Conservation (phyloP, 225 moss, liverwort and hornwort genomes). For the Physcomitrellopsis africana region DNA sequence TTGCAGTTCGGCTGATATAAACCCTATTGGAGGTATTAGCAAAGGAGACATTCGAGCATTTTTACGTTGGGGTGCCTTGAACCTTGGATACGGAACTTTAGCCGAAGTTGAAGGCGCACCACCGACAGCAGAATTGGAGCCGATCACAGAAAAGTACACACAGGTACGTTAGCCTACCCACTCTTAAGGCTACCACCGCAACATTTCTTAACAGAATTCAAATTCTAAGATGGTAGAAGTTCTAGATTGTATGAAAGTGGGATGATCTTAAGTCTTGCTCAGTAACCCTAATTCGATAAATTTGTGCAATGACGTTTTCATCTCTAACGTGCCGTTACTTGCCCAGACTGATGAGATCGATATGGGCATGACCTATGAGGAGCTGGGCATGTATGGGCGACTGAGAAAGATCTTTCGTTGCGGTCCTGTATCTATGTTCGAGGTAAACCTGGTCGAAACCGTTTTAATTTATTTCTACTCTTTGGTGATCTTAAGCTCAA, state of each 20-base stretch:
- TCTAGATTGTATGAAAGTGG: constrained; percentile 10
- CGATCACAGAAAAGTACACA: constrained; percentile 65
- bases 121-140: constrained; percentile 94
- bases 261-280: background rate
- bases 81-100: constrained; percentile 83
- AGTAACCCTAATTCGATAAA: background rate
- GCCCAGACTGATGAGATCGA: constrained; percentile 77
- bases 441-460: constrained; percentile 45
- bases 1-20: constrained; percentile 91
- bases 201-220: no score
- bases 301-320: background rate
- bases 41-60: constrained; percentile 85
- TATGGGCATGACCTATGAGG: constrained; percentile 98
- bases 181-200: background rate
- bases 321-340: constrained; percentile 24
- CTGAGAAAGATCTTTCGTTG: constrained; percentile 81
- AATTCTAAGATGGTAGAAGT: no score
- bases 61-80: constrained; percentile 76
- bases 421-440: constrained; percentile 95
- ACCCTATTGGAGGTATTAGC: constrained; percentile 94
- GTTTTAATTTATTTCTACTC: background rate
- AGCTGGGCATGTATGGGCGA: constrained; percentile 94
- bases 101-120: constrained; percentile 83
- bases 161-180: constrained; percentile 46
- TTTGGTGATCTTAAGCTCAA: background rate